These are phyloP conservation scores for Leccinum truebloodii DNA, from an alignment of 768 basidiomycete species.

Conservation along the genomic window DNA sequence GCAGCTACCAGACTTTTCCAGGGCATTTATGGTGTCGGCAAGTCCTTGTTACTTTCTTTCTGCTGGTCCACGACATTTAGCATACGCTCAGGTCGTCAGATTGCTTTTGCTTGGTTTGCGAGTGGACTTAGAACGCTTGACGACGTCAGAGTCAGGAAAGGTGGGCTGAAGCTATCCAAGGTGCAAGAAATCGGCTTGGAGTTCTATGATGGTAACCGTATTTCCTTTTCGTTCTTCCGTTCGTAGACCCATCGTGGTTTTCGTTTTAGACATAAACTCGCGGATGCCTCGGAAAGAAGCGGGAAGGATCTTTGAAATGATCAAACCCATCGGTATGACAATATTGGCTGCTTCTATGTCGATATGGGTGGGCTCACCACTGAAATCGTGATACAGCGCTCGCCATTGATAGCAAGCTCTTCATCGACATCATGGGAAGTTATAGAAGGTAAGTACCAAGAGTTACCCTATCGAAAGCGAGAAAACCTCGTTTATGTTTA, in stretches of 20 bases:
- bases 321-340: conserved; percentile 65
- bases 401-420: conserved; percentile 65
- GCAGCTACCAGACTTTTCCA: conserved; percentile 58
- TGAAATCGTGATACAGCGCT: conserved; percentile 49
- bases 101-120: conserved; percentile 72
- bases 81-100: conserved; percentile 50
- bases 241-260: background rate
- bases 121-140: conserved; percentile 77
- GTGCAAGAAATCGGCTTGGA: conserved; percentile 68
- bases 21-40: conserved; percentile 87
- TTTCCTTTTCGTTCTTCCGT: background rate
- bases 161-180: conserved; percentile 57
- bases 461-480: background rate
- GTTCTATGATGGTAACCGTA: conserved; percentile 63
- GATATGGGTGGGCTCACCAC: background rate
- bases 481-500: background rate
- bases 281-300: conserved; percentile 88
- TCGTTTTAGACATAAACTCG: conserved; percentile 68
- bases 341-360: background rate
- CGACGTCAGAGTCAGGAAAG: conserved; percentile 62
- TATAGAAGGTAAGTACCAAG: conserved; percentile 61
- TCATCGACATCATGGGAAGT: conserved; percentile 89
- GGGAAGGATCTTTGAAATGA: conserved; percentile 65
- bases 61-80: background rate
- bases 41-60: conserved; percentile 25